phyloP scores from a whole-genome alignment of 306 rosid species.

The Purshia tridentata region DNA sequence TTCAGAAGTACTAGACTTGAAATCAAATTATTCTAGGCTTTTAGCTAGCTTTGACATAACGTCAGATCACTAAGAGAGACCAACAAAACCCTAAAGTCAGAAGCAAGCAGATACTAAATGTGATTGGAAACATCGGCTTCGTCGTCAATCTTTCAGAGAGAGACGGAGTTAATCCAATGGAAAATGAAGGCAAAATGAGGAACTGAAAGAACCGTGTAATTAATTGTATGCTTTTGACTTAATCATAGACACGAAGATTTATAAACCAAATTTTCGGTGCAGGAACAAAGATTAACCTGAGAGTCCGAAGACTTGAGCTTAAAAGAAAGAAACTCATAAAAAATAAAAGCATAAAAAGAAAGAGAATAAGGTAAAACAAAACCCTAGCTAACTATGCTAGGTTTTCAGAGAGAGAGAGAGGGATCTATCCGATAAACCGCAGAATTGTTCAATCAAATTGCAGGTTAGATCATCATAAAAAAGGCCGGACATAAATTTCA shows the following conservation, averaged over 20 bases:
- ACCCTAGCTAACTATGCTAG: conserved; percentile 21
- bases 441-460: not conserved
- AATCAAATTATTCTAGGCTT: not conserved
- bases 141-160: not conserved
- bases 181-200: not conserved
- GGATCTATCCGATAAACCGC: not conserved
- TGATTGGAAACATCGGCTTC: conserved; percentile 9
- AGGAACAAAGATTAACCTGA: conserved; percentile 1
- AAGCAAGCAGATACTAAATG: not conserved
- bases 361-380: not conserved
- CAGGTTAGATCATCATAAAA: no score
- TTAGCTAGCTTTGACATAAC: no score
- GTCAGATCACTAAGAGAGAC: conserved; percentile 19
- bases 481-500: no score
- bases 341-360: not conserved
- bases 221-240: not conserved
- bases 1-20: not conserved
- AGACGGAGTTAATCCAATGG: not conserved
- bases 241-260: not conserved
- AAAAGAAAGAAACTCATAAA: not conserved
- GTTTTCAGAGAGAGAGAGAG: not conserved
- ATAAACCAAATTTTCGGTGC: not conserved
- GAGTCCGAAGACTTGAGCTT: not conserved
- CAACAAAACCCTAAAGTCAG: conserved; percentile 25
- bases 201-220: not conserved